Evolutionary conservation across 148 eudicot species (phyloP), one percentile per base, ranked within the genome.

Genomic region (Dianthus caryophyllus): DNA sequence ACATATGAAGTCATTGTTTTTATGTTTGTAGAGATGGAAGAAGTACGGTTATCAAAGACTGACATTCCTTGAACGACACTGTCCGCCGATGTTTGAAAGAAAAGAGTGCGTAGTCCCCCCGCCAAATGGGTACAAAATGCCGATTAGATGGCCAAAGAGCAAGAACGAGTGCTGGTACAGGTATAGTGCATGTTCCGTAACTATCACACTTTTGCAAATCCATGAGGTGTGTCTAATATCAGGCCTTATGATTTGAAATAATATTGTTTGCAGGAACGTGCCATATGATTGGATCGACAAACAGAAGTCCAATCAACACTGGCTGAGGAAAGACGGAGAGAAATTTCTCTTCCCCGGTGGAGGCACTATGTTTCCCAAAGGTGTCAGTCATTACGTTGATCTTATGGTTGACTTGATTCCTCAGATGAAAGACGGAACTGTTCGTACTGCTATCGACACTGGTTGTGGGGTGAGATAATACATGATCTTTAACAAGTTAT

Each of bases 71-170:
- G 99, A 94, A 64, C 84, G 99, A 31, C 99, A 94, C 70, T 94
- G 99, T 61, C 99, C 99, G 17, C 90, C 99, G 0, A 65, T 77
- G 5, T 88, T 71, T 56, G 96, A 90, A 66, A 90, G 84, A 65
- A 84, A 80, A 74, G 89, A 84, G 66, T 94, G 99, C 74, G 77
- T 94, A 78, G 78, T 94, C 74, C 99, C 99, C 25, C 97, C 99
- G 11, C 99, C 99, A 17, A 81, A 90, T 78, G 99, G 99, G 36
- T 94, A 94, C 62, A 88, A 90, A 78, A 0, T 58, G n/a, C 97
- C 99, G 33, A 90, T 94, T 56, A 86, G 77, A 82, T 94, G 99
- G 99, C 99, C 99, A 13, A 88, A 88, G 82, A 94, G 99, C 87
- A 85, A 79, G 72, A 78, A 79, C 20, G 86, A 94, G 77, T 86